A percentile compares a stretch with the other conserved stretches of the same genome.
Conservation (phyloP, 2,329 filamentous ascomycete species). For the Alternaria viburni region DNA sequence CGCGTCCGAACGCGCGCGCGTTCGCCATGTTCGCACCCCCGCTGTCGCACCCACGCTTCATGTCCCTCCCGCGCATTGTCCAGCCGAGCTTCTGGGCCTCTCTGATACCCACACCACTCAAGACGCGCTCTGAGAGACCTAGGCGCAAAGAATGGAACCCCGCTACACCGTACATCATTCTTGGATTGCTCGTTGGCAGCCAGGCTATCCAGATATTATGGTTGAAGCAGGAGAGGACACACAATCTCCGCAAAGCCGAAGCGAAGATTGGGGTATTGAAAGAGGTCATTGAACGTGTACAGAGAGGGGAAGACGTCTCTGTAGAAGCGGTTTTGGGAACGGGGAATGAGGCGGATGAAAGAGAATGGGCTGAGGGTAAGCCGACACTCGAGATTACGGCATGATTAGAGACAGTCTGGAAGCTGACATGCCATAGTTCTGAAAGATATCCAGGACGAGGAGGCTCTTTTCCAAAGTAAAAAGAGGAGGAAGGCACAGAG, state of each 20-base stretch:
- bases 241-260: conserved; percentile 77
- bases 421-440: conserved; percentile 58
- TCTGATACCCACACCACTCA: conserved; percentile 45
- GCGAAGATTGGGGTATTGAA: conserved; percentile 76
- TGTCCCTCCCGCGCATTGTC: conserved; percentile 44
- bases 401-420: not conserved
- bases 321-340: conserved; percentile 83
- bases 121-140: conserved; percentile 12
- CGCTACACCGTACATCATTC: conserved; percentile 69
- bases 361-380: conserved; percentile 86
- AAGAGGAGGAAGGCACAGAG: conserved; percentile 38
- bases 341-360: conserved; percentile 75
- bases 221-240: conserved; percentile 75
- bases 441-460: conserved; percentile 70
- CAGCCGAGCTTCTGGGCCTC: conserved; percentile 48
- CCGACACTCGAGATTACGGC: conserved; percentile 5
- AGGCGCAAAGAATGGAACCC: conserved; percentile 57
- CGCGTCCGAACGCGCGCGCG: conserved; percentile 28
- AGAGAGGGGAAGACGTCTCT: conserved; percentile 58
- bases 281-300: conserved; percentile 67
- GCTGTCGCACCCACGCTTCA: conserved; percentile 23
- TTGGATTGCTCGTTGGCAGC: conserved; percentile 82
- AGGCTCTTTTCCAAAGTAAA: conserved; percentile 58
- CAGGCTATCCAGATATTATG: conserved; percentile 94
- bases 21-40: conserved; percentile 28